Evolutionary conservation across 495 filamentous ascomycete genomes (phyloP).

Genomic region (Penicillium manginii): DNA sequence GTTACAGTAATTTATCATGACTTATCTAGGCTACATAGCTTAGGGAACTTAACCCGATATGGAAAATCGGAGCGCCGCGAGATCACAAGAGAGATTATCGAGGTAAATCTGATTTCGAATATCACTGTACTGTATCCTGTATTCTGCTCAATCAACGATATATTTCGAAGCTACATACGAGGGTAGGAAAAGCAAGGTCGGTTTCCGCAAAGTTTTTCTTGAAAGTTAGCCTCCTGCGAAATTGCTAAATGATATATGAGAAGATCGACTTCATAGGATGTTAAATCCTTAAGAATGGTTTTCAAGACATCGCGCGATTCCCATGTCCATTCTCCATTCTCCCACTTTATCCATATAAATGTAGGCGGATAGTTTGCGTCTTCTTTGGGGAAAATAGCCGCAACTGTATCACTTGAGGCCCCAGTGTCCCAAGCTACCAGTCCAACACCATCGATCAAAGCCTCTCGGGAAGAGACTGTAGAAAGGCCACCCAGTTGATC

Average conservation of each 20-base stretch:
- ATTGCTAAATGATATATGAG: background rate
- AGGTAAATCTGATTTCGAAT: too few relatives aligned
- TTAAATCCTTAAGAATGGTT: background rate
- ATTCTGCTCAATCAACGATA: too few relatives aligned
- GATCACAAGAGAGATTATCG: too few relatives aligned
- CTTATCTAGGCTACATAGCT: too few relatives aligned
- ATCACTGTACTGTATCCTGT: too few relatives aligned
- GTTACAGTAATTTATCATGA: too few relatives aligned
- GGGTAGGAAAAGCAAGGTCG: background rate
- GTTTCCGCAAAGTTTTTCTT: background rate
- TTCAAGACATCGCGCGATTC: background rate
- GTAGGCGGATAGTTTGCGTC: background rate
- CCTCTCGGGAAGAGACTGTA: background rate
- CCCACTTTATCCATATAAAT: background rate
- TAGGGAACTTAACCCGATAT: too few relatives aligned
- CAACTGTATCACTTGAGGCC: background rate
- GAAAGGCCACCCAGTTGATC: background rate
- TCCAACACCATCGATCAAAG: background rate
- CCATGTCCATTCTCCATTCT: constrained; percentile 1
- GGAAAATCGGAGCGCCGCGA: too few relatives aligned
- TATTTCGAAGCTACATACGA: too few relatives aligned
- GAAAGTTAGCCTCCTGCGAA: background rate
- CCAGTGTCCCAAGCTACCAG: background rate
- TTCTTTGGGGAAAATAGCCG: background rate
- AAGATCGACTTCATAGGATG: background rate